Base-by-base conservation (phyloP, 2,329 filamentous ascomycete species). In the Microsporum canis region DNA sequence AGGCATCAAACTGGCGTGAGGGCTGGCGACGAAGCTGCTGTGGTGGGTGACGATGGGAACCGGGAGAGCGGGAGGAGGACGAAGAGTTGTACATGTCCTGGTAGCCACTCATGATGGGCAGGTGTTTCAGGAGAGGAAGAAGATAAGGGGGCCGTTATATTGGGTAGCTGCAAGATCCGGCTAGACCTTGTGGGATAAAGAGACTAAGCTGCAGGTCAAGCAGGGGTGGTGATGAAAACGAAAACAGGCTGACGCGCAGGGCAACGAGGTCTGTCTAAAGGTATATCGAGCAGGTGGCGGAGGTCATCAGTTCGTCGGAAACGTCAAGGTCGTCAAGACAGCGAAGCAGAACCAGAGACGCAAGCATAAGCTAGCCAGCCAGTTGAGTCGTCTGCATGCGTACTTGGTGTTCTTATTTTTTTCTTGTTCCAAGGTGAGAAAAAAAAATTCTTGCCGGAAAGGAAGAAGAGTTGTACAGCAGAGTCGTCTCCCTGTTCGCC, bases 1-100 rank as follows among this genome's bases (percentile, higher is more conserved):
- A 87, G 63, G 81, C 80, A 67, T 95, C 90, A 71, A 91, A 89
- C 67, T 88, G 88, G 68, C 89, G 84, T 67, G 90, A 91, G 49
- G 84, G 79, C 71, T 88, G 86, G 67, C 88, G 84, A 70, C 87
- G 84, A 62, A 88, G 77, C 62, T 81, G 79, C 79, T 86, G 78
- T 71, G 78, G 79, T 68, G 82, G 81, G 67, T 82, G 83, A 63
- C 88, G 88, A 71, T 88, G 85, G 36, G 87, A 85, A 70, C 84
- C 86, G 43, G 89, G 89, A 65, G 87, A 89, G 70, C 88, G 87
- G 72, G 85, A 86, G 12, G 39, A 31, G 64, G 82, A 75, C 62
- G 82, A 75, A 68, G 88, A 88, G 67, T 89, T 86, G 78, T 89
- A 91, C 80, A 76, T 75, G 60, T 75, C 73, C 63, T 71, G 70